Base-by-base conservation (phyloP, 805 yeast genomes). In the Metschnikowia drakensbergensis region DNA sequence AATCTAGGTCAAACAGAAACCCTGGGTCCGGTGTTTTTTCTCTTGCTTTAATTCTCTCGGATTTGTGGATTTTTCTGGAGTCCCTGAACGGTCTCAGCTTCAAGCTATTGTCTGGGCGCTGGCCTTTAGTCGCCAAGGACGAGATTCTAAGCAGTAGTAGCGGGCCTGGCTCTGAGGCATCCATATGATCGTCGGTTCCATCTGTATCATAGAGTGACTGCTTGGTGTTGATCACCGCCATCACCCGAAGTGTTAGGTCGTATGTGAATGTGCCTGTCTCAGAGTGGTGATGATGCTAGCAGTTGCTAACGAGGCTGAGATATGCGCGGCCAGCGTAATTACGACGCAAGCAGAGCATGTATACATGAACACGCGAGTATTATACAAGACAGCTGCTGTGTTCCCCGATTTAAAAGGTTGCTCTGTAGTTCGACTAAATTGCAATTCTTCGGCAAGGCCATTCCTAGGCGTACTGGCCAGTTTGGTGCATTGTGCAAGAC, bases 1-100 rank as follows among this genome's bases (percentile, higher is more conserved):
- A 47, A 13, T 54, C 47, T 23, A 50, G 22, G 22, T 40, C 52
- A 29, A 52, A 52, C 36, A 48, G 54, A 28, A 52, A 50, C n/a
- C 52, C 49, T 26, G 53, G 32, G 26, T 48, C 46, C 26, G 42
- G 23, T 13, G 29, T 17, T 6, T 34, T 31, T 13, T 31, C 5
- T 29, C 26, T 37, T 6, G 47, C 44, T 13, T 30, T 37, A 22
- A 51, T 51, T 27, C 28, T 38, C 25, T 53, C 48, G 8, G 35
- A 46, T 17, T 32, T 40, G 13, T 9, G 43, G 17, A 11, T 11
- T 25, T 35, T 34, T 6, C 10, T n/a, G 9, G 40, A 3, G 8
- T 9, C 25, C 39, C 33, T 31, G 26, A 6, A 34, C 9, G 32
- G 17, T 38, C 43, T 30, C 32, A 33, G 25, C 37, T 23, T 37